A percentile compares a stretch with the other conserved stretches of the same genome.
Evolutionary conservation across 1,284 basidiomycete genomes (phyloP).

Genomic region (Cerioporus squamosus): DNA sequence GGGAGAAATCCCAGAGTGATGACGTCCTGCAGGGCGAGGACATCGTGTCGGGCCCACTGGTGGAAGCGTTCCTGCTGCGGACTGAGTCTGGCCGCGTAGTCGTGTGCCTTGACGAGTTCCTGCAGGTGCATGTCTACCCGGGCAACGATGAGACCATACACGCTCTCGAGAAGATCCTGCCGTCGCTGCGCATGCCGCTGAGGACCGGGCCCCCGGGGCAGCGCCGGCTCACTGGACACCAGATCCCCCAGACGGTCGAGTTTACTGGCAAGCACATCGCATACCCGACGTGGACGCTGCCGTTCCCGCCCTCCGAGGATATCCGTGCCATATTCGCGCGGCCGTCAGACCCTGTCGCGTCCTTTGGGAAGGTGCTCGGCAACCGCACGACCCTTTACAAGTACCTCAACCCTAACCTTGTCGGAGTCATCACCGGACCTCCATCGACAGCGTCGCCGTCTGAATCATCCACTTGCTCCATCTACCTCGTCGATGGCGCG

Average conservation of each 20-base stretch:
- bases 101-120: conserved; percentile 68
- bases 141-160: conserved; percentile 48
- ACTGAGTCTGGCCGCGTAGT: conserved; percentile 50
- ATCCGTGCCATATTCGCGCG: conserved; percentile 55
- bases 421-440: conserved; percentile 66
- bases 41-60: conserved; percentile 57
- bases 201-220: conserved; percentile 45
- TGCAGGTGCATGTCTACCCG: conserved; percentile 73
- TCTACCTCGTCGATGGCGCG: conserved; percentile 80
- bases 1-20: conserved; percentile 27
- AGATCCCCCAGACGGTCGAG: conserved; percentile 47
- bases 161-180: conserved; percentile 47
- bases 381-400: conserved; percentile 93
- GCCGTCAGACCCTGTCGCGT: conserved; percentile 64
- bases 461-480: conserved; percentile 49
- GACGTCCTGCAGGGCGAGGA: conserved; percentile 56
- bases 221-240: conserved; percentile 59
- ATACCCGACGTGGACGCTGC: conserved; percentile 68
- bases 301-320: conserved; percentile 57
- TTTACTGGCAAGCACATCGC: conserved; percentile 55
- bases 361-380: conserved; percentile 83
- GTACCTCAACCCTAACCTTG: conserved; percentile 87
- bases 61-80: conserved; percentile 61
- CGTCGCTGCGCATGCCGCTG: conserved; percentile 60
- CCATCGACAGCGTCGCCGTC: conserved; percentile 25